Evolutionary conservation across 1,139 yeast species (phyloP).

Genomic region (Candida tropicalis): DNA sequence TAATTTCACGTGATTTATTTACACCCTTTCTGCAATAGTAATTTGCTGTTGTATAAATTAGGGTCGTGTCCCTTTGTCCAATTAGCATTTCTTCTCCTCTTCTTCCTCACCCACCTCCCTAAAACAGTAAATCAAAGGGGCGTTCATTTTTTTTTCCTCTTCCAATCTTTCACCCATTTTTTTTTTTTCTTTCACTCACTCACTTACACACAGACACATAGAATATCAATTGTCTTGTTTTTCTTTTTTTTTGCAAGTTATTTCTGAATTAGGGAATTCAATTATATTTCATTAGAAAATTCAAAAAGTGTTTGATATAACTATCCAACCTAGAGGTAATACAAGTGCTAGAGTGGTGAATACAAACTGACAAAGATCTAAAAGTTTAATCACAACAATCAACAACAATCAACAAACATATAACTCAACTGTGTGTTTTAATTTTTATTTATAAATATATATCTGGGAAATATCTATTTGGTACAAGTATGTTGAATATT

Average conservation of each 20-base stretch:
- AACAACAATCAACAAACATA: neutral
- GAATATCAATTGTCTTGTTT: slow-evolving; percentile 1
- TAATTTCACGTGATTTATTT: no score
- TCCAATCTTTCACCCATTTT: slow-evolving; percentile 6
- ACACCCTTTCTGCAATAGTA: slow-evolving; percentile 3
- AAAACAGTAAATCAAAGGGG: slow-evolving; percentile 9
- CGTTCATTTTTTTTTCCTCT: slow-evolving; percentile 8
- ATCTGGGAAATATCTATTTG: no score
- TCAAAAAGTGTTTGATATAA: no score
- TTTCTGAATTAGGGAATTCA: slow-evolving; percentile 5
- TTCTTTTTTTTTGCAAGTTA: neutral
- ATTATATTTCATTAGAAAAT: neutral
- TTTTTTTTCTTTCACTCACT: neutral
- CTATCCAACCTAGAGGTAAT: no score
- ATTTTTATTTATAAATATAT: no score
- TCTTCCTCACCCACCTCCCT: slow-evolving; percentile 3
- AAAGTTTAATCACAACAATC: neutral
- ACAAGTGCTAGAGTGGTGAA: no score
- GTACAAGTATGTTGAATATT: no score
- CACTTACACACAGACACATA: no score
- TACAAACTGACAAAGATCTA: no score
- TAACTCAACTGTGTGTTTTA: neutral
- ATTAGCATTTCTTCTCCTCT: no score
- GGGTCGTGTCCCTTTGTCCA: no score
- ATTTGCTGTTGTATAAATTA: no score